A percentile compares a stretch with the other conserved stretches of the same genome.
Evolutionary conservation across 495 filamentous ascomycete species (phyloP).

Genomic region (Penicillium taxi): DNA sequence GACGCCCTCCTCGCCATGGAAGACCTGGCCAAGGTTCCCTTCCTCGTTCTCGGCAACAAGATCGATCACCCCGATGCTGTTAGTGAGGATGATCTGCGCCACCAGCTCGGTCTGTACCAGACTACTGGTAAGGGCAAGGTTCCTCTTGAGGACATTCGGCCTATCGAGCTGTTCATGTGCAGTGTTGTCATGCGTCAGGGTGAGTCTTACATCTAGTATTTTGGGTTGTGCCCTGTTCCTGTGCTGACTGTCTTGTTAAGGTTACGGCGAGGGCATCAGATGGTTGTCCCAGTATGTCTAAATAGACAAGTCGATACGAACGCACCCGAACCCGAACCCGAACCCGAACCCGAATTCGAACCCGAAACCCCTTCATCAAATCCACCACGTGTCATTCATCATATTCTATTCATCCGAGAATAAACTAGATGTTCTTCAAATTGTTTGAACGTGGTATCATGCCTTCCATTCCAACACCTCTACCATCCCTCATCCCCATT

Average conservation of each 20-base stretch:
- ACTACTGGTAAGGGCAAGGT: constrained; percentile 98
- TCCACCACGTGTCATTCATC: no score
- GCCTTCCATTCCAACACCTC: no score
- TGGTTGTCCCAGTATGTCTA: constrained; percentile 50
- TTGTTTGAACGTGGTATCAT: no score
- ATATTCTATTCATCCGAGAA: no score
- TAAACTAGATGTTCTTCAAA: no score
- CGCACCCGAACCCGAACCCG: no score
- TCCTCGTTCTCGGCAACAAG: constrained; percentile 95
- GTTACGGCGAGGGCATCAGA: constrained; percentile 48
- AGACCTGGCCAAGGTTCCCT: constrained; percentile 86
- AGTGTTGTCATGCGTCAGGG: constrained; percentile 96
- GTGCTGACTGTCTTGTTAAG: constrained; percentile 20
- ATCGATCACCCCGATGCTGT: constrained; percentile 96
- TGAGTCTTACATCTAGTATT: constrained; percentile 28
- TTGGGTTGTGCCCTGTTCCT: not conserved
- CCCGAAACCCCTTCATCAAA: no score
- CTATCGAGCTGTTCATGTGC: constrained; percentile 99
- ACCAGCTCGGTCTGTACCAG: constrained; percentile 86
- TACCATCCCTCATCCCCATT: no score
- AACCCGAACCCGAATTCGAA: no score
- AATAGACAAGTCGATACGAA: no score
- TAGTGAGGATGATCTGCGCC: constrained; percentile 86
- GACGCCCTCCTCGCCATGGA: constrained; percentile 93
- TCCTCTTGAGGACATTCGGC: constrained; percentile 85